Evolutionary conservation across 495 filamentous ascomycete genomes (phyloP), one percentile per base, ranked within the genome.

Genomic region (Aspergillus bertholletiae): DNA sequence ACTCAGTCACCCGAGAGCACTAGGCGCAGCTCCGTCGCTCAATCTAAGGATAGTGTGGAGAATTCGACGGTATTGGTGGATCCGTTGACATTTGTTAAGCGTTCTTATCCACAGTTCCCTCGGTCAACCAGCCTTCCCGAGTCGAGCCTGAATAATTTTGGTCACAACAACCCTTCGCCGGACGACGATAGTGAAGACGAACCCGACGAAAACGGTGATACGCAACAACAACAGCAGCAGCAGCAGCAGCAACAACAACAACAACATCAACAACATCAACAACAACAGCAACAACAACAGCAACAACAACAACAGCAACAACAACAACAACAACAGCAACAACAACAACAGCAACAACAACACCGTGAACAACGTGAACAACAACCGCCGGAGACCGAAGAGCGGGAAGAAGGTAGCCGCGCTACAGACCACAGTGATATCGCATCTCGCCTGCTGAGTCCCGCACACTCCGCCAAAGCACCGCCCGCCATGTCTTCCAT

Each of bases 1-100:
- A 76, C 75, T n/a, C 75, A 79, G 59, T 79, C 75, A 20, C 75
- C 75, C 34, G 72, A 77, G 64, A 76, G 73, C 53, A 79, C 74
- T 18, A 56, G 75, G 53, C 72, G 73, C 51, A 73, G 74, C 52
- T 79, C 75, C 6, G 73, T 73, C 44, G 74, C 62, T 13, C 72
- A 70, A 44, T 72, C 68, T 18, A 73, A 68, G 51, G 71, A 71
- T 15, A 74, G 70, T 53, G 59, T 66, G 26, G 74, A 75, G 43
- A 78, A 74, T 47, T 52, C 54, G 22, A 61, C 64, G 17, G 70
- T 75, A 32, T 52, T 78, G 46, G 72, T 78, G 21, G 75, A 78
- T 54, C 75, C 73, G 13, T 68, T 78, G 45, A 74, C 71, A 20
- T 78, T 78, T 51, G 74, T 78, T 51, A 78, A 78, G 55, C 73